Evolutionary conservation across 345 rosid genomes (phyloP).

Genomic region (Eucalyptus albens): DNA sequence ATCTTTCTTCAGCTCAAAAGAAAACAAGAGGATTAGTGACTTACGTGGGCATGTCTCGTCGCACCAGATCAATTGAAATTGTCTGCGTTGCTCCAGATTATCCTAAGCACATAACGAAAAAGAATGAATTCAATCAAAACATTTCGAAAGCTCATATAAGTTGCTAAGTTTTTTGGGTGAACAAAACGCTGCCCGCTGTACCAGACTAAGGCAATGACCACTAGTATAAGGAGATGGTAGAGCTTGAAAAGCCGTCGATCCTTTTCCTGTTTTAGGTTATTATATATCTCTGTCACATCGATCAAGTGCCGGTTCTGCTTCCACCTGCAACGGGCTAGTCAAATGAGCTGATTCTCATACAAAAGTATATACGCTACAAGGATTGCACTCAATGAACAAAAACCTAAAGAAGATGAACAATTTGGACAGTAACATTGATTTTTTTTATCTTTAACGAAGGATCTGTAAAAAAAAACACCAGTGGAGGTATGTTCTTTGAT

Average conservation of each 20-base stretch:
- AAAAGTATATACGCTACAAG: not conserved
- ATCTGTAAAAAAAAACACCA: not conserved
- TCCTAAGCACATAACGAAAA: not conserved
- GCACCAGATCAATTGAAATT: not conserved
- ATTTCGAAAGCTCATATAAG: not conserved
- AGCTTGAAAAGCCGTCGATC: conserved; percentile 35
- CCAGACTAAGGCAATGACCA: conserved; percentile 29
- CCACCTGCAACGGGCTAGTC: conserved; percentile 11
- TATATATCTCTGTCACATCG: conserved; percentile 53
- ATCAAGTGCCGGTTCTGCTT: conserved; percentile 14
- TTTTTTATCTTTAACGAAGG: not conserved
- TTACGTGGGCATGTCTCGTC: not conserved
- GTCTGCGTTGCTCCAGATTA: not conserved
- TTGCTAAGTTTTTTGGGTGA: not conserved
- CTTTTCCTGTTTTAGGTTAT: conserved; percentile 35
- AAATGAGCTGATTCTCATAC: not conserved
- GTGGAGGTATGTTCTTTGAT: not conserved
- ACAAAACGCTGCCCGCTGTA: not conserved
- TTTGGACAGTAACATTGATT: not conserved
- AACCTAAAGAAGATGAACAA: not conserved
- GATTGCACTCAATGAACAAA: not conserved
- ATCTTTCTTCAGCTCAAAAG: not conserved
- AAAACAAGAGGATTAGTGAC: not conserved
- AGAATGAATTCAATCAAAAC: not conserved
- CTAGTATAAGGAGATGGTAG: conserved; percentile 21